Conservation (phyloP, 495 filamentous ascomycete species). For the Hapsidospora chrysogenum region DNA sequence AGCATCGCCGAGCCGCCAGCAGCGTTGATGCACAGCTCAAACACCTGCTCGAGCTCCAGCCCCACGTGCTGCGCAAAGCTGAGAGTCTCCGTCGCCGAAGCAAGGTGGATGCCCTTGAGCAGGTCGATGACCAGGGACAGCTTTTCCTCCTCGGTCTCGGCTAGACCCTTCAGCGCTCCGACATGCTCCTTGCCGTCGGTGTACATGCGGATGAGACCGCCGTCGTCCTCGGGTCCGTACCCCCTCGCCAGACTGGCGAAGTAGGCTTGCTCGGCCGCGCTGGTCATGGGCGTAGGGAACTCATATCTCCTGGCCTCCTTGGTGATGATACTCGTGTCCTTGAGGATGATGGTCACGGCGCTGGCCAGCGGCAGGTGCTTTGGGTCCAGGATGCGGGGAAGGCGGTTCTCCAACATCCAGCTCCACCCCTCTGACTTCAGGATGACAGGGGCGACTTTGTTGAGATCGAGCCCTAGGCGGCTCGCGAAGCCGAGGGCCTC, state of each 20-base stretch:
- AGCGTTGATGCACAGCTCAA: slow-evolving; percentile 49
- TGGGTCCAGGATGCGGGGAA: slow-evolving; percentile 45
- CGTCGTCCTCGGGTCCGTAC: slow-evolving; percentile 51
- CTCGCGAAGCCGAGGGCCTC: slow-evolving; percentile 63
- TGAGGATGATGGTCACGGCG: slow-evolving; percentile 61
- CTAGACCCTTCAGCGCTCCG: slow-evolving; percentile 19
- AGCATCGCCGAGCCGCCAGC: slow-evolving; percentile 51
- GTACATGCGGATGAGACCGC: slow-evolving; percentile 50
- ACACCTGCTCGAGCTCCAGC: slow-evolving; percentile 48
- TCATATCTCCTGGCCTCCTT: slow-evolving; percentile 39
- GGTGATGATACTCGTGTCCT: slow-evolving; percentile 70
- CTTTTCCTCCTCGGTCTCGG: slow-evolving; percentile 21
- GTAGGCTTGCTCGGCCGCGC: slow-evolving; percentile 57
- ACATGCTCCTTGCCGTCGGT: slow-evolving; percentile 19
- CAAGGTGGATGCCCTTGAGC: slow-evolving; percentile 47
- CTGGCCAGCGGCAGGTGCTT: slow-evolving; percentile 50
- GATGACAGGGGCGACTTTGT: slow-evolving; percentile 36
- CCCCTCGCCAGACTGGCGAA: slow-evolving; percentile 40
- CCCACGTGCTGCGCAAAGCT: slow-evolving; percentile 44
- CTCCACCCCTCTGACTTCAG: slow-evolving; percentile 44
- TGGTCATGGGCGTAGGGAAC: slow-evolving; percentile 55
- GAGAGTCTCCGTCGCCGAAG: slow-evolving; percentile 47
- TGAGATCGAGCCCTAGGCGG: slow-evolving; percentile 46
- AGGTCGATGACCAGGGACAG: slow-evolving; percentile 39
- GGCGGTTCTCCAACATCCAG: slow-evolving; percentile 73